Base-by-base conservation (phyloP, 305 asterid species). In the Vinca major region DNA sequence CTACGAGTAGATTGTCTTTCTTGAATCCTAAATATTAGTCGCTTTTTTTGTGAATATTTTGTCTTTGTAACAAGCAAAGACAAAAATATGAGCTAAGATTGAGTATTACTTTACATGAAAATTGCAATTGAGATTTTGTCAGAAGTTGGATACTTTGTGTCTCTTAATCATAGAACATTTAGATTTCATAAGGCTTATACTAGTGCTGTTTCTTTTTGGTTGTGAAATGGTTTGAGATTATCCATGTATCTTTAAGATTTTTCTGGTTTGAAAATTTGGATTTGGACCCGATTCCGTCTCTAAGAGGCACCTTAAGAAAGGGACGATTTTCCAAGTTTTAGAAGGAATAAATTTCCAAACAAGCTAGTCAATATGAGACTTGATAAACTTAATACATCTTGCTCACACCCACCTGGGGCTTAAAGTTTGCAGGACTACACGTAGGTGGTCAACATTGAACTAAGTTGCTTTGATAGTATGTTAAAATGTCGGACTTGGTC, bases 1-100 rank as follows among this genome's bases (percentile, higher is more conserved):
- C 17, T 85, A 36, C 81, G 58, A 80, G 43, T 63, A 36, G 65
- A 72, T 61, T 72, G 43, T 8, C 71, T 58, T 6, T 33, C 17
- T 11, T 61, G 45, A 71, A 49, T 63, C 2, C 26, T 14, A 62
- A 62, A 19, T 14, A 9, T 48, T 26, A 33, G 9, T 51, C 17
- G 33, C 39, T n/a, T 37, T 13, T 20, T 13, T 20, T 0, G 19
- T 37, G 4, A 3, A 2, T 11, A 37, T 11, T 14, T 16, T 50
- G 37, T 17, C 21, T 49, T 65, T 37, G 19, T 48, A 4, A 16
- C 12, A 48, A 21, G 26, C 21, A 4, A 36, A 65, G 33, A 26
- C 33, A 26, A 26, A 26, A 26, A 51, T 16, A 51, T 51, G 56
- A 52, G 10, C 57, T 1, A 19, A 52, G 39, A 20, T 2, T 4